A percentile compares a stretch with the other conserved stretches of the same genome.
Conservation (phyloP, 1,284 basidiomycete genomes). For the Cutaneotrichosporon sp. region DNA sequence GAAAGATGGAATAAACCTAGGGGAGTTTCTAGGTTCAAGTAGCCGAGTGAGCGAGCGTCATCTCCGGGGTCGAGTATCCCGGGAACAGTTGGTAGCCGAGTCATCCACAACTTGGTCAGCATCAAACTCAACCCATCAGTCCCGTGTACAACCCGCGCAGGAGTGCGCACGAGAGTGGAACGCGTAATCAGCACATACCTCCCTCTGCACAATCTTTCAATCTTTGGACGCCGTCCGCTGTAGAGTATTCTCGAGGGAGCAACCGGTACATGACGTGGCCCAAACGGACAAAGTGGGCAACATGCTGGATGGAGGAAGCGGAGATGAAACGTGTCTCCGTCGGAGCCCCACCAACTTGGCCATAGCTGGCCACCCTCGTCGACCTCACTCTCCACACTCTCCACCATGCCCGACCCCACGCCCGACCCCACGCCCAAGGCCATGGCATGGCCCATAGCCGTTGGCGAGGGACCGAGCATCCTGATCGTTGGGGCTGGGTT, state of each 20-base stretch:
- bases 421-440: not conserved
- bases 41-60: not conserved
- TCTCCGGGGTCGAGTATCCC: not conserved
- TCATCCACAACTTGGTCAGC: no score
- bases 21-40: no score
- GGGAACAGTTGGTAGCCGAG: not conserved
- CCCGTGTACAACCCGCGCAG: no score
- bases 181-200: no score
- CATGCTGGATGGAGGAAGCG: not conserved
- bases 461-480: slow-evolving; percentile 12
- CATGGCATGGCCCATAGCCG: slow-evolving; percentile 2
- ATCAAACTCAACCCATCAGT: no score
- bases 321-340: not conserved
- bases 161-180: no score
- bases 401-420: not conserved
- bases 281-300: no score
- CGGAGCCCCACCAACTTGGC: slow-evolving; percentile 1
- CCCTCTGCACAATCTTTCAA: no score
- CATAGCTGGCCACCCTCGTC: not conserved
- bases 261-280: no score
- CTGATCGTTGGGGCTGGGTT: slow-evolving; percentile 16
- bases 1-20: not conserved
- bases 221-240: no score
- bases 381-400: not conserved
- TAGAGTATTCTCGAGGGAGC: no score